These are phyloP conservation scores for Aciculoconidium aculeatum DNA, from an alignment of 805 yeast species.

Conservation along the genomic window DNA sequence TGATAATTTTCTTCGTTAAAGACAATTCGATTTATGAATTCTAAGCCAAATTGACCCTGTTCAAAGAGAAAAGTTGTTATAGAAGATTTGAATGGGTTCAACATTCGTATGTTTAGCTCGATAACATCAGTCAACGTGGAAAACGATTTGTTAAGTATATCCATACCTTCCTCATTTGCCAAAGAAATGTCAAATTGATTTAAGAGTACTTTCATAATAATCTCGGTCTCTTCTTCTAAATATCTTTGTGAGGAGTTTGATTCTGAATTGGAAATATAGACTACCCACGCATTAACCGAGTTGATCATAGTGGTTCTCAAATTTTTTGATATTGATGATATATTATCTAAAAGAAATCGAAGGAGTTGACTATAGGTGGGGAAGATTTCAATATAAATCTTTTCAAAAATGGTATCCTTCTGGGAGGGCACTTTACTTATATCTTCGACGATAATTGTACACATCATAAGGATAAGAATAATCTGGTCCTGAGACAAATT, in stretches of 20 bases:
- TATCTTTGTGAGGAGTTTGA: constrained; percentile 28
- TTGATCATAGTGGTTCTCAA: constrained; percentile 12
- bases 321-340: neutral
- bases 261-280: constrained; percentile 32
- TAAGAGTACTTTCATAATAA: constrained; percentile 13
- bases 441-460: constrained; percentile 50
- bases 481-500: constrained; percentile 12
- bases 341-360: constrained; percentile 8
- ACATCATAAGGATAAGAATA: constrained; percentile 23
- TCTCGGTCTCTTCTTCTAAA: constrained; percentile 16
- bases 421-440: constrained; percentile 22
- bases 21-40: constrained; percentile 29
- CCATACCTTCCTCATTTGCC: constrained; percentile 7
- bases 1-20: constrained; percentile 24
- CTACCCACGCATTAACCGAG: constrained; percentile 31
- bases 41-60: constrained; percentile 37
- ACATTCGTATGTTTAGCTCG: constrained; percentile 41
- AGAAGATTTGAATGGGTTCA: constrained; percentile 24
- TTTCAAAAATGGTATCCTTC: constrained; percentile 16
- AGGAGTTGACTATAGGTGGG: constrained; percentile 14
- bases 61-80: constrained; percentile 34
- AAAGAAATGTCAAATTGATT: constrained; percentile 2
- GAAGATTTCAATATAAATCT: constrained; percentile 35
- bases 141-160: constrained; percentile 15
- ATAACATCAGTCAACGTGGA: constrained; percentile 38